These are phyloP conservation scores for Galerina sulciceps DNA, from an alignment of 768 basidiomycete species.

Conservation along the genomic window DNA sequence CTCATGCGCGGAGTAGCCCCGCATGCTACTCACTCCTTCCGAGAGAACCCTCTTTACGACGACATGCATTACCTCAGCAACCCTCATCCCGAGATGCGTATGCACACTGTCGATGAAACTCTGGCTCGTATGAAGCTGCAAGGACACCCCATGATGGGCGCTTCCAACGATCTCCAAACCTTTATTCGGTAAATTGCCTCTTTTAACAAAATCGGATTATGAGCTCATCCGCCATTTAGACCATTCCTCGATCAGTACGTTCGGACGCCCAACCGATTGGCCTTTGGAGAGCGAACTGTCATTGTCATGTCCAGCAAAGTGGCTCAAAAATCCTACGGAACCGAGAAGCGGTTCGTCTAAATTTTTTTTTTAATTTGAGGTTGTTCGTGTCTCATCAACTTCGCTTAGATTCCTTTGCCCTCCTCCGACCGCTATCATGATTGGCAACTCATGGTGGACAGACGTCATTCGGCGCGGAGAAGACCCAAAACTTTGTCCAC, in stretches of 20 bases:
- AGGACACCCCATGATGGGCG: conserved; percentile 56
- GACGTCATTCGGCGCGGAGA: conserved; percentile 77
- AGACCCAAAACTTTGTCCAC: conserved; percentile 75
- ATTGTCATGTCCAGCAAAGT: conserved; percentile 98
- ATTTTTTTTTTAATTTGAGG: conserved; percentile 1
- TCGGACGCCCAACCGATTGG: conserved; percentile 81
- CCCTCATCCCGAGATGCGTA: conserved; percentile 63
- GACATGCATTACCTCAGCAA: conserved; percentile 63
- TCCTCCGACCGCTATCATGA: conserved; percentile 91
- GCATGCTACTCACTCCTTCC: conserved; percentile 68
- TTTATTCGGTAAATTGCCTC: conserved; percentile 66
- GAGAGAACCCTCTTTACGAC: conserved; percentile 58
- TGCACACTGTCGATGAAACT: conserved; percentile 65
- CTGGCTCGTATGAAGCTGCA: conserved; percentile 70
- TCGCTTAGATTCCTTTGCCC: conserved; percentile 81
- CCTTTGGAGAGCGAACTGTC: conserved; percentile 90
- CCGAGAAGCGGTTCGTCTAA: conserved; percentile 79
- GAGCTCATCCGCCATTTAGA: conserved; percentile 38
- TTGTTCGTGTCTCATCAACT: conserved; percentile 18
- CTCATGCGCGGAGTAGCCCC: conserved; percentile 73
- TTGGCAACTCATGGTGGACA: conserved; percentile 95
- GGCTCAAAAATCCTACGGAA: conserved; percentile 96
- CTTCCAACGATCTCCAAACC: conserved; percentile 75
- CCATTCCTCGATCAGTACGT: conserved; percentile 88
- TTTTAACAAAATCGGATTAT: conserved; percentile 13